A percentile compares a stretch with the other conserved stretches of the same genome.
Evolutionary conservation across 2,329 filamentous ascomycete genomes (phyloP).

Genomic region (Leptodontidium sp.): DNA sequence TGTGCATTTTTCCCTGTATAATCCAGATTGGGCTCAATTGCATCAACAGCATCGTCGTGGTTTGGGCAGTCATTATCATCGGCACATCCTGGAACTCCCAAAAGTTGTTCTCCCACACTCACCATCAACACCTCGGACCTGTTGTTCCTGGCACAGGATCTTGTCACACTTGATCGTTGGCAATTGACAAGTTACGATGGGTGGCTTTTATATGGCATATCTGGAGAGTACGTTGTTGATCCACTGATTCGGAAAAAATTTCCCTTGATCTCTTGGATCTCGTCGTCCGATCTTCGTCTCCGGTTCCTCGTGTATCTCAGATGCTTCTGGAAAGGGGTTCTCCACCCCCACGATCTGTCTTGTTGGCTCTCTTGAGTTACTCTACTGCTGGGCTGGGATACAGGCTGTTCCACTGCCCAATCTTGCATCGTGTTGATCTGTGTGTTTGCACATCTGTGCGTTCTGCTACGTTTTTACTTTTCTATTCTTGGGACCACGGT

Average conservation of each 20-base stretch:
- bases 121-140: slow-evolving; percentile 31
- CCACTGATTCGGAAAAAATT: slow-evolving; percentile 35
- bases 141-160: slow-evolving; percentile 37
- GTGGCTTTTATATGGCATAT: slow-evolving; percentile 68
- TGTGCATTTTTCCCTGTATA: slow-evolving; percentile 52
- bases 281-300: slow-evolving; percentile 35
- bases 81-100: slow-evolving; percentile 39
- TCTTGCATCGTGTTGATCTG: slow-evolving; percentile 24
- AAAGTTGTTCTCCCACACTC: slow-evolving; percentile 43
- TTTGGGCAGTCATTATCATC: slow-evolving; percentile 39
- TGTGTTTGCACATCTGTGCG: slow-evolving; percentile 22
- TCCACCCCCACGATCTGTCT: slow-evolving; percentile 28
- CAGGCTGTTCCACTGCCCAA: slow-evolving; percentile 33
- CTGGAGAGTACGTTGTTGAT: slow-evolving; percentile 47
- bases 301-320: slow-evolving; percentile 25
- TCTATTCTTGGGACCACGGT: slow-evolving; percentile 26
- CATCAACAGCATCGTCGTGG: slow-evolving; percentile 49
- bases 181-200: slow-evolving; percentile 55
- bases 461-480: slow-evolving; percentile 23
- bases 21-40: slow-evolving; percentile 62
- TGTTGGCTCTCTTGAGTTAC: slow-evolving; percentile 26
- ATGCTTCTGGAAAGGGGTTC: slow-evolving; percentile 29
- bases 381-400: slow-evolving; percentile 26
- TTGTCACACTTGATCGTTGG: slow-evolving; percentile 35
- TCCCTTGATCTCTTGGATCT: slow-evolving; percentile 38